Conservation (phyloP, 805 yeast genomes). For the Ogataea neopini region DNA sequence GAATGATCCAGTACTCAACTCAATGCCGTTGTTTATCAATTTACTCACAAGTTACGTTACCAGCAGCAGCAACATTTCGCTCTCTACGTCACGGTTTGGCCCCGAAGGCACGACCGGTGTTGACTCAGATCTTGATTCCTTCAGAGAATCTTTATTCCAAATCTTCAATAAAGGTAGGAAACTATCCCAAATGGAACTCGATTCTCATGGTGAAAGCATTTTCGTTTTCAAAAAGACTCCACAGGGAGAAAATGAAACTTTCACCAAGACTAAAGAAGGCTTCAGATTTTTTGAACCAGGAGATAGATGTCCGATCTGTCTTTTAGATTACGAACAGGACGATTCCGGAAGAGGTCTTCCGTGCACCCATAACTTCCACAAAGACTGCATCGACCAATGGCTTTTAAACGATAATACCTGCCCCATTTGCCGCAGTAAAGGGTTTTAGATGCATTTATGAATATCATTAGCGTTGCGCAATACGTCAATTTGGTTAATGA, state of each 20-base stretch:
- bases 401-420: constrained; percentile 52
- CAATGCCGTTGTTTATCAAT: constrained; percentile 37
- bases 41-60: constrained; percentile 26
- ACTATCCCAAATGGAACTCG: constrained; percentile 21
- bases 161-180: constrained; percentile 21
- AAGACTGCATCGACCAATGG: constrained; percentile 61
- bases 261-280: neutral
- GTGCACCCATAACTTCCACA: constrained; percentile 57
- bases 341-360: constrained; percentile 48
- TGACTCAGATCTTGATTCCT: constrained; percentile 23
- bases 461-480: constrained; percentile 2
- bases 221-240: constrained; percentile 18
- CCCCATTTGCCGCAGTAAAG: constrained; percentile 56
- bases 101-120: constrained; percentile 3
- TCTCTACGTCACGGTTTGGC: constrained; percentile 8
- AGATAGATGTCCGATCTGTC: constrained; percentile 54
- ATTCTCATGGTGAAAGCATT: constrained; percentile 18
- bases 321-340: constrained; percentile 46
- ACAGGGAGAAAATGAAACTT: too few relatives aligned
- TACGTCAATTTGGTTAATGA: neutral
- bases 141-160: constrained; percentile 25
- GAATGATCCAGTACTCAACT: constrained; percentile 41
- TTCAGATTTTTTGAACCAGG: constrained; percentile 16
- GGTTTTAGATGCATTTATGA: constrained; percentile 22
- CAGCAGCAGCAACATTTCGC: constrained; percentile 14